These are phyloP conservation scores for Rubroboletus satanas DNA, from an alignment of 768 basidiomycete genomes.

Conservation along the genomic window DNA sequence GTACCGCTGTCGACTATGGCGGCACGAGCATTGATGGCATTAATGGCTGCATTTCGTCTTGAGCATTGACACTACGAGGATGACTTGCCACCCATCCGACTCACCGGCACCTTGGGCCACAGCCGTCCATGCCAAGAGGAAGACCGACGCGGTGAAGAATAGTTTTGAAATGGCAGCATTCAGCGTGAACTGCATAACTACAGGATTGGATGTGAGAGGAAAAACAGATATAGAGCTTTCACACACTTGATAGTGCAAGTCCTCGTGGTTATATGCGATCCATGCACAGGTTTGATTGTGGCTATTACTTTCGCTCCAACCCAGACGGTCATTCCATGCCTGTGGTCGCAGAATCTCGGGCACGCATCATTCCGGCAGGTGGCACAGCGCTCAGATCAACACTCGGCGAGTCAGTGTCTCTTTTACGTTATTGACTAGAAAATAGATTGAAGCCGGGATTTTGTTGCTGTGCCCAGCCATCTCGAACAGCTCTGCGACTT, in stretches of 20 bases:
- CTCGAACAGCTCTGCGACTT: not conserved
- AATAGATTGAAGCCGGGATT: not conserved
- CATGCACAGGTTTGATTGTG: not conserved
- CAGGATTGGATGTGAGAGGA: not conserved
- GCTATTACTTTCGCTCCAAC: not conserved
- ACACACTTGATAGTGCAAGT: not conserved
- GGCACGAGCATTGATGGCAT: not conserved
- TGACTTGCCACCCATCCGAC: not conserved
- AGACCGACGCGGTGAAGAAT: not conserved
- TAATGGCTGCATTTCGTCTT: slow-evolving; percentile 3
- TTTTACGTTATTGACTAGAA: slow-evolving; percentile 5
- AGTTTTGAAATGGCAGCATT: not conserved
- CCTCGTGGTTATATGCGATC: not conserved
- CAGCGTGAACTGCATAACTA: slow-evolving; percentile 5
- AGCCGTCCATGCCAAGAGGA: slow-evolving; percentile 2
- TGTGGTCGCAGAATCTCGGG: not conserved
- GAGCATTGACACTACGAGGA: not conserved
- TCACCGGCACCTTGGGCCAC: slow-evolving; percentile 14
- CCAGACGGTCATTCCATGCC: not conserved
- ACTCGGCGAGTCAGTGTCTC: not conserved
- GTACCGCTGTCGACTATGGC: not conserved
- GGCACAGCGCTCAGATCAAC: not conserved
- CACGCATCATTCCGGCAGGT: not conserved
- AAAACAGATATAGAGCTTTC: not conserved
- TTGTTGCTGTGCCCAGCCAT: not conserved